Percentiles rank a stretch among this genome's conserved stretches.
Conservation (phyloP, 1,284 basidiomycete genomes). For the Apiotrichum gracile region DNA sequence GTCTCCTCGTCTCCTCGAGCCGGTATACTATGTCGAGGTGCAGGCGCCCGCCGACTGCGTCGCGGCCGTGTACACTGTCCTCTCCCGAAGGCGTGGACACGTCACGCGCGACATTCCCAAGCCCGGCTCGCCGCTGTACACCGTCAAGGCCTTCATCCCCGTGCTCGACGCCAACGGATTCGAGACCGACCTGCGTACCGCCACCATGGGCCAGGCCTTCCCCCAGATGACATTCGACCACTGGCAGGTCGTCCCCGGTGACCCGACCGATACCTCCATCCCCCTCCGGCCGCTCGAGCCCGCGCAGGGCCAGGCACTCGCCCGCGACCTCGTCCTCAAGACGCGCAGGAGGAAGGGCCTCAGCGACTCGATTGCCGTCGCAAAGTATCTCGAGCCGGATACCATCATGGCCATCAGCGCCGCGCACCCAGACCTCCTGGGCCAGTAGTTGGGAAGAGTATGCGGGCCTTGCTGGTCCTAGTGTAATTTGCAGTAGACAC, state of each 20-base stretch:
- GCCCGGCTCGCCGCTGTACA: conserved; percentile 93
- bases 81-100: conserved; percentile 91
- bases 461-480: neutral
- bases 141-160: conserved; percentile 93
- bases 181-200: conserved; percentile 94
- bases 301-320: conserved; percentile 85
- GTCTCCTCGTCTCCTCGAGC: conserved; percentile 87
- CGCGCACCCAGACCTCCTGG: conserved; percentile 80
- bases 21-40: conserved; percentile 96
- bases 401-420: conserved; percentile 70
- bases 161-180: conserved; percentile 99
- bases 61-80: conserved; percentile 93
- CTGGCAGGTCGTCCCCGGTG: conserved; percentile 97
- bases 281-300: conserved; percentile 93
- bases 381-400: conserved; percentile 89
- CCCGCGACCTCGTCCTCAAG: conserved; percentile 90
- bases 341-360: conserved; percentile 92
- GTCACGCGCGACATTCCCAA: conserved; percentile 97
- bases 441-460: conserved; percentile 40
- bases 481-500: neutral
- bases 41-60: conserved; percentile 98
- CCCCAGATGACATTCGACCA: conserved; percentile 95
- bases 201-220: conserved; percentile 96
- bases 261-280: conserved; percentile 93
- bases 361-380: conserved; percentile 86